Evolutionary conservation across 192 early-diverging fungal genomes (phyloP).

Genomic region (Backusella parvicylindrica): DNA sequence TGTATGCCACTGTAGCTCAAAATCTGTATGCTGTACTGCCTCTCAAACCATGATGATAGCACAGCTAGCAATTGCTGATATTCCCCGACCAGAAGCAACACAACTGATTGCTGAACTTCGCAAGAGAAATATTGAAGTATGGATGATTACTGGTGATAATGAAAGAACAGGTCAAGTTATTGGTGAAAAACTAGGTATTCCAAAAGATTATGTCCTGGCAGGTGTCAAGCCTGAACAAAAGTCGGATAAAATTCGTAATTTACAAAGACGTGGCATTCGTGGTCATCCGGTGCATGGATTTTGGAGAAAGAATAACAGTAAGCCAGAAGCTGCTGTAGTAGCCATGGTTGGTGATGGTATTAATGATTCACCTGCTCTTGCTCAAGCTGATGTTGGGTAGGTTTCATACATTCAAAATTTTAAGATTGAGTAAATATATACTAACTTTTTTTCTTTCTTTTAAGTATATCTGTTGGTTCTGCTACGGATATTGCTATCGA

Average conservation of each 20-base stretch:
- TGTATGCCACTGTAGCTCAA: conserved; percentile 30
- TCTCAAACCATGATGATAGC: conserved; percentile 45
- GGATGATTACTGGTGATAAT: conserved; percentile 83
- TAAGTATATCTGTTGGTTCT: conserved; percentile 79
- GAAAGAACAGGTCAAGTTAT: conserved; percentile 57
- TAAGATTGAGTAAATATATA: neutral
- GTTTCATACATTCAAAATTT: neutral
- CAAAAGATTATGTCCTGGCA: conserved; percentile 48
- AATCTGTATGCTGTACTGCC: conserved; percentile 24
- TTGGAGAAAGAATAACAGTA: conserved; percentile 8
- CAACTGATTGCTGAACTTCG: conserved; percentile 48
- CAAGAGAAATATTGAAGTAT: conserved; percentile 56
- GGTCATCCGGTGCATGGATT: neutral
- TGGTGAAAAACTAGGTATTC: conserved; percentile 63
- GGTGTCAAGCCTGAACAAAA: conserved; percentile 76
- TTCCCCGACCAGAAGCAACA: conserved; percentile 54
- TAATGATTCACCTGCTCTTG: conserved; percentile 90
- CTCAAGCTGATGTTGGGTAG: conserved; percentile 78
- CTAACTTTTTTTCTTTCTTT: neutral
- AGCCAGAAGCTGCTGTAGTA: conserved; percentile 48
- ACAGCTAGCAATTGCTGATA: conserved; percentile 49
- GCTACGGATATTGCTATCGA: conserved; percentile 92
- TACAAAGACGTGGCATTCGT: conserved; percentile 43
- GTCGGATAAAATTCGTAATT: conserved; percentile 53
- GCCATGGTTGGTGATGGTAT: conserved; percentile 97